Conservation (phyloP, 2,329 filamentous ascomycete species). For the Microdochium paspali region DNA sequence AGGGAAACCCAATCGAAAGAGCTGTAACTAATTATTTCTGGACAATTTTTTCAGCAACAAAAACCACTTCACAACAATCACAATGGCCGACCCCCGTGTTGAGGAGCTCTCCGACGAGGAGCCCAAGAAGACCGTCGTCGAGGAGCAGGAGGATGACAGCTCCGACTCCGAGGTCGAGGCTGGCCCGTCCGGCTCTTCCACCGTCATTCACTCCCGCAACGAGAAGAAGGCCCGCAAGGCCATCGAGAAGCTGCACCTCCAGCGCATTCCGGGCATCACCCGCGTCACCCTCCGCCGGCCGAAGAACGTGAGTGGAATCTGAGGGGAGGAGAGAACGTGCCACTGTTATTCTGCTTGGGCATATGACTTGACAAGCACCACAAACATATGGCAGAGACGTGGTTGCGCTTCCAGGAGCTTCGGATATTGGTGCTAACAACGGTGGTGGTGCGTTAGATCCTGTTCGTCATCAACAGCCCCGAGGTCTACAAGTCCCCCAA, state of each 20-base stretch:
- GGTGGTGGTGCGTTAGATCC: conserved; percentile 52
- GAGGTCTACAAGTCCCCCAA: conserved; percentile 99
- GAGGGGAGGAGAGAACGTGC: background rate
- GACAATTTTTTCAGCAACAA: background rate
- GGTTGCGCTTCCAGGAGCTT: background rate
- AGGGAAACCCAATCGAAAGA: background rate
- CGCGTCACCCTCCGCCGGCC: conserved; percentile 95
- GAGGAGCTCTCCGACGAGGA: conserved; percentile 95
- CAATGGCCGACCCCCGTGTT: conserved; percentile 95
- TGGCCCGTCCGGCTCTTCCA: conserved; percentile 71
- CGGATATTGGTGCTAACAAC: background rate
- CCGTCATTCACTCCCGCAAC: conserved; percentile 95
- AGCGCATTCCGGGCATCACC: conserved; percentile 94
- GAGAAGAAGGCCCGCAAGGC: conserved; percentile 99
- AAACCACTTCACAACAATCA: conserved; percentile 31
- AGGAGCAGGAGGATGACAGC: conserved; percentile 60
- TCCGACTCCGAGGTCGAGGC: conserved; percentile 72
- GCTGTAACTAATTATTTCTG: background rate
- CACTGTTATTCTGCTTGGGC: background rate
- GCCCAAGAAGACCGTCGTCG: conserved; percentile 69
- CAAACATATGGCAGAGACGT: background rate
- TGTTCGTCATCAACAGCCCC: conserved; percentile 99
- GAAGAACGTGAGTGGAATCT: conserved; percentile 76
- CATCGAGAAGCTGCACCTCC: conserved; percentile 95
- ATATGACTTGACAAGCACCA: background rate